Conservation (phyloP, 305 asterid species). For the Plantago coronopus region DNA sequence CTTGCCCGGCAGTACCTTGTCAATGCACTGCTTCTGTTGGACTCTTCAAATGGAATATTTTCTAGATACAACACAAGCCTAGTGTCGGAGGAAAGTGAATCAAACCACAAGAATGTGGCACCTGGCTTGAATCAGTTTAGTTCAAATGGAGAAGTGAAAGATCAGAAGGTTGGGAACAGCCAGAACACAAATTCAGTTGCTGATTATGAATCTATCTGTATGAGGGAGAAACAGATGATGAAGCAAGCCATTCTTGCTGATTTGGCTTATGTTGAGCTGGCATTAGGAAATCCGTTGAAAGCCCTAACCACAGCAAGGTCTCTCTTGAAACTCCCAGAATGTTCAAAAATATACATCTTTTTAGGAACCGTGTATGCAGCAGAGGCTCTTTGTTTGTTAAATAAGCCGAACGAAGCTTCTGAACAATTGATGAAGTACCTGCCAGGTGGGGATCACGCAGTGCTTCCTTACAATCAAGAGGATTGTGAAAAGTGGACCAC, state of each 20-base stretch:
- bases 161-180: slow-evolving; percentile 54
- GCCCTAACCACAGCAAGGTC: slow-evolving; percentile 63
- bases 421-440: slow-evolving; percentile 51
- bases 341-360: slow-evolving; percentile 55
- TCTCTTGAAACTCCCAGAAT: slow-evolving; percentile 52
- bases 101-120: slow-evolving; percentile 27
- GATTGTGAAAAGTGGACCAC: slow-evolving; percentile 66
- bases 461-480: slow-evolving; percentile 58
- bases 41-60: slow-evolving; percentile 33
- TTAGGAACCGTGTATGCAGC: slow-evolving; percentile 73
- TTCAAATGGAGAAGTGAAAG: slow-evolving; percentile 78
- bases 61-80: slow-evolving; percentile 28
- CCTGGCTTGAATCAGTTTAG: slow-evolving; percentile 38
- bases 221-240: slow-evolving; percentile 62
- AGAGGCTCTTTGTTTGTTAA: slow-evolving; percentile 78
- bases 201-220: slow-evolving; percentile 43
- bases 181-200: slow-evolving; percentile 41
- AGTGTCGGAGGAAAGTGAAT: slow-evolving; percentile 41
- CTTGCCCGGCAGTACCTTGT: slow-evolving; percentile 72
- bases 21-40: slow-evolving; percentile 69
- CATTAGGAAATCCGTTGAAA: slow-evolving; percentile 63
- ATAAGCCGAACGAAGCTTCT: slow-evolving; percentile 76
- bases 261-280: slow-evolving; percentile 78
- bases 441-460: slow-evolving; percentile 42
- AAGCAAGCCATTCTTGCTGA: slow-evolving; percentile 77